Conservation (phyloP, 2,329 filamentous ascomycete species). For the Arthrobotrys musiformis region DNA sequence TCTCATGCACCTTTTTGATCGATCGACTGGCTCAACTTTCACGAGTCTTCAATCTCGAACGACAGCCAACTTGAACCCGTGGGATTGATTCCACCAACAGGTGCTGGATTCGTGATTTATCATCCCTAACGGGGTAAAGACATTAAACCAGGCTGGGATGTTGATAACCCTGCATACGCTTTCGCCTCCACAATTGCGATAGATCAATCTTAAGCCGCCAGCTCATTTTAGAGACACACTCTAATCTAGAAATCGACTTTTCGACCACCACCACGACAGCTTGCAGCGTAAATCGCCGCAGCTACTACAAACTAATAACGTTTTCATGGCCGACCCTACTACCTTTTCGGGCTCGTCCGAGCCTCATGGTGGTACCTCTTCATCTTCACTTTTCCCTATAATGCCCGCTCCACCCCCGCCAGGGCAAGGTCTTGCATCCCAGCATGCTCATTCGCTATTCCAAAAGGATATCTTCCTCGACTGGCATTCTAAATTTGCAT, state of each 20-base stretch:
- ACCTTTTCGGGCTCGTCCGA: constrained; percentile 22
- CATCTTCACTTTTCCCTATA: constrained; percentile 16
- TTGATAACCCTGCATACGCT: constrained; percentile 19
- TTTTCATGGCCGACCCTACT: constrained; percentile 30
- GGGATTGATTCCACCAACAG: constrained; percentile 4
- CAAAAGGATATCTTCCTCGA: constrained; percentile 51
- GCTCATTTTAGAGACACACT: constrained; percentile 30
- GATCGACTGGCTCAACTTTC: constrained; percentile 18
- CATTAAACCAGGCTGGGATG: constrained; percentile 45
- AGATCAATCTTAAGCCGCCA: constrained; percentile 33
- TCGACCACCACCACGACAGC: not conserved
- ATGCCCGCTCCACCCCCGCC: constrained; percentile 32
- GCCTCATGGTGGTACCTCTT: constrained; percentile 14
- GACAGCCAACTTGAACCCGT: constrained; percentile 24
- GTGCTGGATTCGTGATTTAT: too few species aligned
- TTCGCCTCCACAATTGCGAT: constrained; percentile 40
- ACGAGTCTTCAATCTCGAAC: constrained; percentile 16
- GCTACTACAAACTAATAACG: constrained; percentile 28
- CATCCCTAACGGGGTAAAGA: constrained; percentile 40
- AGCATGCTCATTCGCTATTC: constrained; percentile 25
- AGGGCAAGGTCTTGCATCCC: not conserved
- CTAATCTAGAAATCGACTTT: constrained; percentile 16
- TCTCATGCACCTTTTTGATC: not conserved
- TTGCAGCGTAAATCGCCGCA: constrained; percentile 8
- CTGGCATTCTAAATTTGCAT: constrained; percentile 54